Base-by-base conservation (phyloP, 176 grass and related monocot genomes). In the Triticum urartu region DNA sequence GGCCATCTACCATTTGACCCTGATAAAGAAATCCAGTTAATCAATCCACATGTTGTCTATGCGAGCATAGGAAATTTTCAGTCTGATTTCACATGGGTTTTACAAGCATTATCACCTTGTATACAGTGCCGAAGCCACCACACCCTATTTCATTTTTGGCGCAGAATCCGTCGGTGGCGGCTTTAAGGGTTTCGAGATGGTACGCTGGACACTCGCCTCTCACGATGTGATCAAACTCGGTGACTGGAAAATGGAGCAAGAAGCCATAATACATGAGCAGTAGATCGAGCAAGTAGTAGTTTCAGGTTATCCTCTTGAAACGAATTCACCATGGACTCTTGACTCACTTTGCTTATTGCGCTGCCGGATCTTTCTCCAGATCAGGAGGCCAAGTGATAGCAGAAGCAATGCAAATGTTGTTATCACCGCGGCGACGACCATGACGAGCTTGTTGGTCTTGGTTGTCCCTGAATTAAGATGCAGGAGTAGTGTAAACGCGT, bases 51-150 rank as follows among this genome's bases (percentile, higher is more conserved):
- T 66, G 20, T 64, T 48, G 8, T 43, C 48, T 40, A 40, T 43
- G n/a, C 0, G 8, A 20, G 48, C 14, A 17, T 52, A 52, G 0
- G 14, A 52, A 52, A 17, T 50, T 15, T 50, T 50, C 0, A 15
- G 47, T 50, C 47, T 54, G 50, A 54, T 54, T 54, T 54, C 1
- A 58, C 14, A 58, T 58, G 52, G 52, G 0, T 0, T 58, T 17
- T 58, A 7, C 52, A 40, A 14, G 7, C 8, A 50, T 7, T 21
- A 66, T 28, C 67, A 88, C 83, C 91, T 90, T 93, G 78, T 93
- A 95, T 4, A 95, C 89, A 26, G 43, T 9, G 4, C 91, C 94
- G 12, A 90, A 93, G 59, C 91, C 94, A 10, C 91, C 91, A 39
- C 62, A 3, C 36, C 94, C 94, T 59, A 95, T 61, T 35, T n/a